Evolutionary conservation across 2,329 filamentous ascomycete species (phyloP), one percentile per base, ranked within the genome.

Genomic region (Trichocomaceae sp.): DNA sequence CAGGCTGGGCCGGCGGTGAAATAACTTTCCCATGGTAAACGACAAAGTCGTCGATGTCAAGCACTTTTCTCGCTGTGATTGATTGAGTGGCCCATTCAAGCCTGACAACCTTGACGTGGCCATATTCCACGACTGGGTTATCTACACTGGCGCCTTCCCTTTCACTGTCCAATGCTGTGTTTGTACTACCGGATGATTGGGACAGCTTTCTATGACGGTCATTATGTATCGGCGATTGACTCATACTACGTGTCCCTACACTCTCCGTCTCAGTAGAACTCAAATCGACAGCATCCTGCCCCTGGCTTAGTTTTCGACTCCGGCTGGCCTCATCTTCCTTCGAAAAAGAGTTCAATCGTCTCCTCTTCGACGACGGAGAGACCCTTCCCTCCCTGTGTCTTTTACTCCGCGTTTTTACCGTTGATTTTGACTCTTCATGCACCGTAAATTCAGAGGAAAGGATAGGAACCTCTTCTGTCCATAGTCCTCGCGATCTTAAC

Each of bases 401-500:
- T 33, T 47, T 3, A 7, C 26, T 13, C 20, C 3, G 50, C 45
- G 23, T 45, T 15, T 35, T 35, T 35, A 5, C 20, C 8, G 39
- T 48, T 8, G 54, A 22, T 33, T 29, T 41, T 19, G 42, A 26
- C 45, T 20, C 1, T 20, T 13, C 17, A 20, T 42, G 5, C 10
- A 20, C 17, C 17, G 9, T 19, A 42, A 19, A 20, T 4, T 12
- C 39, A 12, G 39, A 42, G 9, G 49, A 26, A 15, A n/a, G 8
- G 35, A 23, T 23, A 7, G 54, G 12, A 26, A 64, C 52, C 49
- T 76, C 70, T 50, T 77, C 68, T 42, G 73, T 75, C 67, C 69
- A 73, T 2, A 96, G 62, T 13, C 83, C 84, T 46, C 82, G 79
- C 6, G 82, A 79, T 52, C 88, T 79, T 58, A 97, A 74, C 70